Percentiles rank a stretch among this genome's conserved stretches.
These are phyloP conservation scores for Exophiala sideris DNA, from an alignment of 2,329 filamentous ascomycete genomes.

Conservation along the genomic window DNA sequence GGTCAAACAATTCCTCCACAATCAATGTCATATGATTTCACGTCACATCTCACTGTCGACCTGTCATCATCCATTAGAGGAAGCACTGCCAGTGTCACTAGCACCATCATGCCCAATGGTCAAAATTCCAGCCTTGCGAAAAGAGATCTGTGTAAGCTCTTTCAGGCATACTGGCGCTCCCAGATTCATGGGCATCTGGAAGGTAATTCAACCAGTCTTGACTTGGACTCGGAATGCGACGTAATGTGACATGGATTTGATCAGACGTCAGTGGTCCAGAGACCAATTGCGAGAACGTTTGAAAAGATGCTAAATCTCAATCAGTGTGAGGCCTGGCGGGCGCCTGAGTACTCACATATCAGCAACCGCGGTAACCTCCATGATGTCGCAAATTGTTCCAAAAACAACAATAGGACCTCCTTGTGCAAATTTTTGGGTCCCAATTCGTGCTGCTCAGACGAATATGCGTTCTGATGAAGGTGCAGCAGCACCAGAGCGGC, in stretches of 20 bases:
- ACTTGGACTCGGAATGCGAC: not conserved
- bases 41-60: no score
- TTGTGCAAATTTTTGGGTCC: not conserved
- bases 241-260: not conserved
- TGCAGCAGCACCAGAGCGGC: not conserved
- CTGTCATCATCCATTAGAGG: no score
- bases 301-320: not conserved
- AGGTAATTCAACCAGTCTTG: not conserved
- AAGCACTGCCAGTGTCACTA: no score
- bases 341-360: not conserved
- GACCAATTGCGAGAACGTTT: not conserved
- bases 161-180: not conserved
- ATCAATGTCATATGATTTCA: no score
- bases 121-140: not conserved
- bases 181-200: not conserved
- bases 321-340: not conserved
- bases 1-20: no score
- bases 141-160: not conserved
- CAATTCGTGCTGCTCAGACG: not conserved
- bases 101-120: not conserved
- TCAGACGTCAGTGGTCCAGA: not conserved
- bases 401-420: not conserved
- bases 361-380: not conserved
- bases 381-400: not conserved
- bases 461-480: not conserved